Conservation (phyloP, 768 basidiomycete genomes). For the Phaeotremella skinneri region DNA sequence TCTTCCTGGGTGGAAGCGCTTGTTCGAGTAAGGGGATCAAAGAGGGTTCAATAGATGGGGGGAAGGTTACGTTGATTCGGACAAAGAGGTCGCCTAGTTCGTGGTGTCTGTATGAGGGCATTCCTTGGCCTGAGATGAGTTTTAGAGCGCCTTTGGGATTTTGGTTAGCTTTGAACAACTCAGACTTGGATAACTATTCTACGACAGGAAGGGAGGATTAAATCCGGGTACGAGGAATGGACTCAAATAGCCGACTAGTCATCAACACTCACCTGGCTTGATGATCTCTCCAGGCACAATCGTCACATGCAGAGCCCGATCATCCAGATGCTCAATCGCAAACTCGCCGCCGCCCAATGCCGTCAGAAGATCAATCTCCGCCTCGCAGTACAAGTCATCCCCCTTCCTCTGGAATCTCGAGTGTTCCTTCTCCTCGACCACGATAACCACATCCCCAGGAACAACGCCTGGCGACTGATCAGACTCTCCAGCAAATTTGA, state of each 20-base stretch:
- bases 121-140: slow-evolving; percentile 89
- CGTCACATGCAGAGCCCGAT: slow-evolving; percentile 77
- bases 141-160: slow-evolving; percentile 70
- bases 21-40: slow-evolving; percentile 72
- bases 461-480: slow-evolving; percentile 88
- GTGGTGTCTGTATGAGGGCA: slow-evolving; percentile 98
- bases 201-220: slow-evolving; percentile 5
- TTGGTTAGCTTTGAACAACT: not conserved
- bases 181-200: not conserved
- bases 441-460: slow-evolving; percentile 93
- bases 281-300: slow-evolving; percentile 83
- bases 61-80: slow-evolving; percentile 83
- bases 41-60: slow-evolving; percentile 69
- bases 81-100: slow-evolving; percentile 91
- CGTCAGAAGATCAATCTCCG: slow-evolving; percentile 90
- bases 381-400: slow-evolving; percentile 77
- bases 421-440: slow-evolving; percentile 94
- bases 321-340: slow-evolving; percentile 87
- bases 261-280: slow-evolving; percentile 71
- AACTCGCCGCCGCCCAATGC: slow-evolving; percentile 90
- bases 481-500: slow-evolving; percentile 81
- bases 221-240: not conserved
- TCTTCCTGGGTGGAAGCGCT: slow-evolving; percentile 75
- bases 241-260: too few relatives aligned
- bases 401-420: slow-evolving; percentile 70